Conservation (phyloP, 768 basidiomycete species). For the Lyophyllum semitale region DNA sequence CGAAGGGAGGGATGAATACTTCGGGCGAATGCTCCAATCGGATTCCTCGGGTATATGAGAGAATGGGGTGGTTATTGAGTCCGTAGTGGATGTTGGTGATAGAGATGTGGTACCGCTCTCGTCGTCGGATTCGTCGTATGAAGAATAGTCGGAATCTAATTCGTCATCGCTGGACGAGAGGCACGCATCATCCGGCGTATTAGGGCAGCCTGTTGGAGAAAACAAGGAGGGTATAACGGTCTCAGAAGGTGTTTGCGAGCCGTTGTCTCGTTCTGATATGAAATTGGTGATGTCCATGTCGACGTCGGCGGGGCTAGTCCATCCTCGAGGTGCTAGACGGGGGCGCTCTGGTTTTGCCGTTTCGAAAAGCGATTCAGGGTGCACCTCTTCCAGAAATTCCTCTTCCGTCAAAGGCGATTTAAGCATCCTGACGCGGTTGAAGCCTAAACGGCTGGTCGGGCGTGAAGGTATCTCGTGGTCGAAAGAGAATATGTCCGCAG, state of each 20-base stretch:
- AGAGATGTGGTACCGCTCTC: constrained; percentile 18
- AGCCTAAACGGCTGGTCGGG: constrained; percentile 51
- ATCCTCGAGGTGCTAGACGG: constrained; percentile 10
- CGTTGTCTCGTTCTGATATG: constrained; percentile 5
- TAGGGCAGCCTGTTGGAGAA: constrained; percentile 13
- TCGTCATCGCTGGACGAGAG: constrained; percentile 19
- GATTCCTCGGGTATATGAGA: constrained; percentile 13
- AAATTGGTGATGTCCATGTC: constrained; percentile 23
- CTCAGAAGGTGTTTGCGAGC: neutral
- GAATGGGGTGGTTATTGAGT: constrained; percentile 15
- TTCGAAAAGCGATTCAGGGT: neutral
- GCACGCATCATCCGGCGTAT: constrained; percentile 11
- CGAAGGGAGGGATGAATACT: constrained; percentile 40
- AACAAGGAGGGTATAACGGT: neutral
- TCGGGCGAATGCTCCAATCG: constrained; percentile 25
- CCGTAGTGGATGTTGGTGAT: constrained; percentile 15
- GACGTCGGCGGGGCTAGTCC: neutral
- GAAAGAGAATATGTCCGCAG: constrained; percentile 3
- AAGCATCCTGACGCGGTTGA: constrained; percentile 27
- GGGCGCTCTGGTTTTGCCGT: constrained; percentile 14
- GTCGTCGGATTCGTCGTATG: constrained; percentile 21
- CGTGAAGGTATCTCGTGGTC: constrained; percentile 39
- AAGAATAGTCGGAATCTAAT: constrained; percentile 24
- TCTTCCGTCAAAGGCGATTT: constrained; percentile 7
- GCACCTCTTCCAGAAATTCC: constrained; percentile 1